Percentiles rank a stretch among this genome's conserved stretches.
Conservation (phyloP, 176 grass and related monocot species). For the Musa beccarii region DNA sequence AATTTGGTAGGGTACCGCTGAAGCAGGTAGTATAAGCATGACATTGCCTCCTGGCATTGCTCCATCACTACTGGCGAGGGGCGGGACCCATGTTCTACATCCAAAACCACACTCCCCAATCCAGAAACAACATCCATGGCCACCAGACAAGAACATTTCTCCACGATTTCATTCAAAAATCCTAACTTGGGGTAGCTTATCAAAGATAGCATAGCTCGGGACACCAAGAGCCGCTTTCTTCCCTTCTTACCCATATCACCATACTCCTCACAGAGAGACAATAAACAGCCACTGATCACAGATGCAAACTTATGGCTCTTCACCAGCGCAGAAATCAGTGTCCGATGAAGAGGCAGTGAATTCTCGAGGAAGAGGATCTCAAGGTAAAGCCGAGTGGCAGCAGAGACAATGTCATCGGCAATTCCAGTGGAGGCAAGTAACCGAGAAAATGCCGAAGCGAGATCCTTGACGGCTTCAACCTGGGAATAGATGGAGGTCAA, state of each 20-base stretch:
- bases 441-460: constrained; percentile 54
- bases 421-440: constrained; percentile 36
- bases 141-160: constrained; percentile 51
- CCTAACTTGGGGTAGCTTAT: constrained; percentile 93
- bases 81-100: constrained; percentile 52
- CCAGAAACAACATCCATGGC: constrained; percentile 68
- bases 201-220: constrained; percentile 61
- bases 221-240: constrained; percentile 68
- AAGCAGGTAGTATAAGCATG: constrained; percentile 97
- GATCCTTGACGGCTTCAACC: constrained; percentile 53
- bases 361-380: constrained; percentile 93
- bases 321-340: constrained; percentile 64
- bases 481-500: constrained; percentile 75
- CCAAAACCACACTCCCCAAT: constrained; percentile 46
- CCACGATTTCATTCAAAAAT: constrained; percentile 68
- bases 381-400: constrained; percentile 49
- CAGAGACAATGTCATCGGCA: constrained; percentile 29
- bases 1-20: constrained; percentile 76
- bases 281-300: constrained; percentile 49
- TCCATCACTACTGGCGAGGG: constrained; percentile 93
- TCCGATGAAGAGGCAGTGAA: constrained; percentile 69
- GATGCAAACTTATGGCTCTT: constrained; percentile 56
- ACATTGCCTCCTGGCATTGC: constrained; percentile 93
- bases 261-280: constrained; percentile 62
- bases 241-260: constrained; percentile 45